Evolutionary conservation across 2,329 filamentous ascomycete genomes (phyloP), one percentile per base, ranked within the genome.

Genomic region (Arachnomyces sp.): DNA sequence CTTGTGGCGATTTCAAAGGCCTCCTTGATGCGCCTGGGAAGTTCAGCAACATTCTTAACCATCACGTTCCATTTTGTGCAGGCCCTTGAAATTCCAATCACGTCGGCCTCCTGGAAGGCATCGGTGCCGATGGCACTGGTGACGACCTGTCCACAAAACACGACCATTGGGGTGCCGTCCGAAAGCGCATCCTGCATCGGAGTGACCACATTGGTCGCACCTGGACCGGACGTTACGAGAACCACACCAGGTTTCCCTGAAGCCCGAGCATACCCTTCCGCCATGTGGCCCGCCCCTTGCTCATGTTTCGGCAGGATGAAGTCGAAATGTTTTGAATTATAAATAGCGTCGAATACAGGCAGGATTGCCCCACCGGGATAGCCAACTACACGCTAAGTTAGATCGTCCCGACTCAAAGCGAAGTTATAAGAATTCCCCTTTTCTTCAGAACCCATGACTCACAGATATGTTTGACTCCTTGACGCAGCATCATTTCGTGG

Each of bases 31-130:
- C 90, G 79, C 55, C 86, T 80, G 37, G 92, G 92, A 41, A 98
- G 74, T 67, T 98, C 92, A 37, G 86, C 88, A 40, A 95, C 81
- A 62, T 83, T 90, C 75, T 93, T 95, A 36, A 95, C 87, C 88
- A 96, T 93, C 45, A 94, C 87, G 56, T 96, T 96, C 92, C 92
- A 98, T 72, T 96, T 96, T 52, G 89, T 95, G 74, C 89, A 95
- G 14, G 89, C 82, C 56, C 90, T 78, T 28, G 87, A 94, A 63
- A 98, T 96, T 52, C 90, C 90, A 44, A 95, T 74, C 28, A 94
- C 82, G 59, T 98, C 92, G 44, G 88, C 89, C 68, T 96, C 92
- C 63, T 98, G 92, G 75, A 96, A 96, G 42, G 88, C 87, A 62
- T 96, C 90, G 47, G 85, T 93, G 46, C 92, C 92, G 64, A 96